These are phyloP conservation scores for Podaxis sp. DNA, from an alignment of 768 basidiomycete genomes.

Conservation along the genomic window DNA sequence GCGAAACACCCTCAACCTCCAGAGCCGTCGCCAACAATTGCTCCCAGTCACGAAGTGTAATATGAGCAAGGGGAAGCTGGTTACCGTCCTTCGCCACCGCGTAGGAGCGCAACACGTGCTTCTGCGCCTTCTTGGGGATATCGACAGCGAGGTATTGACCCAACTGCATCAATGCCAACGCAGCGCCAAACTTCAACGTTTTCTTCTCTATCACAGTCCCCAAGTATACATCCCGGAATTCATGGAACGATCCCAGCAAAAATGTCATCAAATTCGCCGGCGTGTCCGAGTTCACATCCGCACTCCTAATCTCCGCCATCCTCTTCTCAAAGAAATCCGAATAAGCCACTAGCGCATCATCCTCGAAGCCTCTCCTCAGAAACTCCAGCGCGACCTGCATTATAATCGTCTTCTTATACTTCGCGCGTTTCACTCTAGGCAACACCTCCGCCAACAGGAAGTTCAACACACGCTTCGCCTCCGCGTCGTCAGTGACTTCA, in stretches of 20 bases:
- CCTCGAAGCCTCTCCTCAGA: not conserved
- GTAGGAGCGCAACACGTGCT: constrained; percentile 1
- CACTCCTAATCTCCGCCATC: not conserved
- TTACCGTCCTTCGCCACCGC: not conserved
- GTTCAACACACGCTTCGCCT: constrained; percentile 21
- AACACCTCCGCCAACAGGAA: constrained; percentile 23
- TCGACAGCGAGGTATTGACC: not conserved
- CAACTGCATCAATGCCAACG: not conserved
- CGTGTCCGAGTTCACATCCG: not conserved
- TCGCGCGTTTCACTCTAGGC: not conserved
- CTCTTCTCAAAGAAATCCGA: not conserved
- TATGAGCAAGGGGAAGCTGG: not conserved
- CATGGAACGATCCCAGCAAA: not conserved
- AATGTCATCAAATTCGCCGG: not conserved
- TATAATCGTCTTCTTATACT: not conserved
- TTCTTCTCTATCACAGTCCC: not conserved
- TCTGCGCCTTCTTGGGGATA: not conserved
- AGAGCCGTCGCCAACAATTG: constrained; percentile 3
- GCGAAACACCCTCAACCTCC: not conserved
- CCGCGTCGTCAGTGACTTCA: constrained; percentile 17
- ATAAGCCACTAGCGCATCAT: not conserved
- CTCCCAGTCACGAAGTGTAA: constrained; percentile 1
- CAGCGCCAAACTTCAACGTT: not conserved
- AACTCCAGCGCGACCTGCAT: not conserved
- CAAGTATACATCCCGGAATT: not conserved